phyloP scores from a whole-genome alignment of 2,329 filamentous ascomycete genomes.

The Didymella arachidicola region DNA sequence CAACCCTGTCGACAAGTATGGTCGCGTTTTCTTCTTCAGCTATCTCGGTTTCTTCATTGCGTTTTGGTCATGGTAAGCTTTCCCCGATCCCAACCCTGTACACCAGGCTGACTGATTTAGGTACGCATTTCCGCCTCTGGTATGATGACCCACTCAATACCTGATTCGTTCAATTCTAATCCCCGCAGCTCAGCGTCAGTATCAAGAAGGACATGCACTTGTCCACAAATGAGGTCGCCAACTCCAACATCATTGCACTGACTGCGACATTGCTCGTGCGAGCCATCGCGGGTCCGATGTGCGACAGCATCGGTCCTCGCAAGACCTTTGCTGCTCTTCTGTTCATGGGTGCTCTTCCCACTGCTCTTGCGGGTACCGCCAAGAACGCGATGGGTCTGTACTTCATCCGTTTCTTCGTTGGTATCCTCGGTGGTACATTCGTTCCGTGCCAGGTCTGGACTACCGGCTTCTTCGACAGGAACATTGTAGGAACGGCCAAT shows the following conservation, averaged over 20 bases:
- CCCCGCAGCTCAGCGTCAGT: conserved; percentile 56
- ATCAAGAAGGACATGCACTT: conserved; percentile 82
- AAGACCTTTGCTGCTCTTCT: conserved; percentile 79
- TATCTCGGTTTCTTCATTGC: conserved; percentile 87
- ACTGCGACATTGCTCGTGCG: conserved; percentile 71
- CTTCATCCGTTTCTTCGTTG: conserved; percentile 78
- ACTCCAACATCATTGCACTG: conserved; percentile 89
- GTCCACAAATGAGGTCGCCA: conserved; percentile 74
- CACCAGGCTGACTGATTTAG: conserved; percentile 50
- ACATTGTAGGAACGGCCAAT: conserved; percentile 87
- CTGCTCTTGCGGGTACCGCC: conserved; percentile 81
- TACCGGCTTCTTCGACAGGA: conserved; percentile 92
- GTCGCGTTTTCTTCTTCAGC: conserved; percentile 88
- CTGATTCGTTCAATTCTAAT: conserved; percentile 53
- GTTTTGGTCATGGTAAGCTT: conserved; percentile 77
- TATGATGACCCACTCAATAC: conserved; percentile 49
- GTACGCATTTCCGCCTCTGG: conserved; percentile 89
- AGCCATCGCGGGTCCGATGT: conserved; percentile 80
- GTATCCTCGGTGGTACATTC: conserved; percentile 78
- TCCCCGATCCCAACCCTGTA: conserved; percentile 16
- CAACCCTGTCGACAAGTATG: conserved; percentile 81
- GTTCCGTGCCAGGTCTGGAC: conserved; percentile 93
- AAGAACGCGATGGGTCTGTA: conserved; percentile 73
- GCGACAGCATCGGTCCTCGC: conserved; percentile 83
- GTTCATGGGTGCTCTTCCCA: conserved; percentile 79